Base-by-base conservation (phyloP, 495 filamentous ascomycete species). In the Schizothecium vesticola region DNA sequence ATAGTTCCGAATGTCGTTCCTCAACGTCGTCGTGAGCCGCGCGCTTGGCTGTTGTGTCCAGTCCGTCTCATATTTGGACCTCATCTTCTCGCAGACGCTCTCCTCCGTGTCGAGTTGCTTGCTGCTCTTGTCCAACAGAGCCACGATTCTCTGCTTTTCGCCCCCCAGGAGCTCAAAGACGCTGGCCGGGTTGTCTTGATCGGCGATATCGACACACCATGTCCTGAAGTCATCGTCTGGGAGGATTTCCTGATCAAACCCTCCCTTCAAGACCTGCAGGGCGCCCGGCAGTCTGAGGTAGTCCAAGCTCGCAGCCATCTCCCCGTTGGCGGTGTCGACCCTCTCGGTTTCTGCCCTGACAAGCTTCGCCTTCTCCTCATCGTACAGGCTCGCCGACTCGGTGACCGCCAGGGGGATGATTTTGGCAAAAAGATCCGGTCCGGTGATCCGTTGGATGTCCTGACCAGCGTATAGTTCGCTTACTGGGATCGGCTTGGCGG, bases 11-110 rank as follows among this genome's bases (percentile, higher is more conserved):
- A 97, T 88, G 75, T 99, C 96, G 60, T 87, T 89, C 63, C 93
- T 86, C 31, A 99, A 83, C 0, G 94, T 98, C 3, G 89, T 87
- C 5, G 94, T 99, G 24, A 99, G 85, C 69, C 92, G 84, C 33
- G 90, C 90, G 74, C 93, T 97, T 24, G 96, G 96, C 73, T 98
- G 95, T 76, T 99, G 95, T 22, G 92, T 97, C 95, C 95, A 99
- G 59, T 97, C 95, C 12, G 82, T 85, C 31, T 95, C 94, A 76
- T 97, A 97, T 78, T 99, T 99, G 3, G 93, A 96, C 62, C 95
- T 87, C 95, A 99, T 99, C 83, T 97, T 97, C 79, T 99, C 95
- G 77, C 95, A 99, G 7, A 98, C 93, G 65, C 91, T 95, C 80
- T 97, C 96, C 77, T 99, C 95, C 87, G 94, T 89, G 72, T 98